These are phyloP conservation scores for Beauveria sp. DNA, from an alignment of 2,329 filamentous ascomycete genomes.

Conservation along the genomic window DNA sequence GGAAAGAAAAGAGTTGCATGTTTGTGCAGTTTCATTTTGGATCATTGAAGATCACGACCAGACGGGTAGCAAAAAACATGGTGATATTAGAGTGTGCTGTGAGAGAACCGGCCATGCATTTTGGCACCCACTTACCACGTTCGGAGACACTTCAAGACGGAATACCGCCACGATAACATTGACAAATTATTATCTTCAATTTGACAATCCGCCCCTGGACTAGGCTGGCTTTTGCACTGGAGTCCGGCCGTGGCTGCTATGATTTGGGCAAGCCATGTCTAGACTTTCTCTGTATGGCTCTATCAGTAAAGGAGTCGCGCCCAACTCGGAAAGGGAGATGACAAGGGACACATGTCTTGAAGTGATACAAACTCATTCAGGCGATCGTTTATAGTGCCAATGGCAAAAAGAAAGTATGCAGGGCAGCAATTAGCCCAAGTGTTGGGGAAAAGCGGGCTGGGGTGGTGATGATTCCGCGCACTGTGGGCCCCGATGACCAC, in stretches of 20 bases:
- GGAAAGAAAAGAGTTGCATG: no score
- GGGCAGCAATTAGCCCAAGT: neutral
- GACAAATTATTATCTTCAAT: no score
- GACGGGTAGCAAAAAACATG: no score
- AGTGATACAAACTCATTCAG: neutral
- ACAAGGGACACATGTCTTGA: constrained; percentile 9
- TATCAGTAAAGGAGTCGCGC: neutral
- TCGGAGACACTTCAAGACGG: no score
- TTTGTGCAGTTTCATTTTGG: no score
- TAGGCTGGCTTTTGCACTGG: no score
- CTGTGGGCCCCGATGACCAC: neutral
- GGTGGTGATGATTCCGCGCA: neutral
- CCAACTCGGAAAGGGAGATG: neutral
- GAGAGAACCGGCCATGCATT: no score
- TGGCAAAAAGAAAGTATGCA: constrained; percentile 10
- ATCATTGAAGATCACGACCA: no score
- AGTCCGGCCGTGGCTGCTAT: neutral
- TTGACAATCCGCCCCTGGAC: no score
- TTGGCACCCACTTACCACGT: no score
- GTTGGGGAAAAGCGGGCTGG: neutral
- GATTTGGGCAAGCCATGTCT: neutral
- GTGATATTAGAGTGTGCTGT: no score
- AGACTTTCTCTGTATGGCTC: neutral
- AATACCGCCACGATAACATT: no score
- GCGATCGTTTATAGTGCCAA: neutral